Evolutionary conservation across 2,329 filamentous ascomycete genomes (phyloP).

Genomic region (Colletotrichum eremochloae): DNA sequence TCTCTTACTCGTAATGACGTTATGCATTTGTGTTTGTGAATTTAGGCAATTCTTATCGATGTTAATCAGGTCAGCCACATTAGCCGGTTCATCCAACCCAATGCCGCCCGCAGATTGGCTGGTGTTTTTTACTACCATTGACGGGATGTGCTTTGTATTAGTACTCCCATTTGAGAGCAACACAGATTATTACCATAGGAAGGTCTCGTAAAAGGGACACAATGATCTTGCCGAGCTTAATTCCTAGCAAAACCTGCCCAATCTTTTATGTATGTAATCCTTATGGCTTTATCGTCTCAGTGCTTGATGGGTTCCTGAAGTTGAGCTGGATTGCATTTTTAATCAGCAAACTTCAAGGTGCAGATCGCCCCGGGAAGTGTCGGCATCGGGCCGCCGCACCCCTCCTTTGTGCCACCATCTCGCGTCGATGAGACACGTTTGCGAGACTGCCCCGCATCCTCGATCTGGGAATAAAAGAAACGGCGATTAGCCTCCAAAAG

Average conservation of each 20-base stretch:
- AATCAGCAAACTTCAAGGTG: not conserved
- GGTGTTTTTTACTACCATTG: too few species aligned
- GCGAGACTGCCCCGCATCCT: not conserved
- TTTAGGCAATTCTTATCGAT: slow-evolving; percentile 4
- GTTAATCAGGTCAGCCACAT: not conserved
- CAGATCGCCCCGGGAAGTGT: not conserved
- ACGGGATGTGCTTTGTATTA: not conserved
- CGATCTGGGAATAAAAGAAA: not conserved
- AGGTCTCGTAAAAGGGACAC: not conserved
- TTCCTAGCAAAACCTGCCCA: too few species aligned
- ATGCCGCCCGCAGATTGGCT: not conserved
- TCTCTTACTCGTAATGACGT: not conserved
- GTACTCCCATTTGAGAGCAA: not conserved
- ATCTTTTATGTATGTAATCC: not conserved
- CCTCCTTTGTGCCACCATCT: not conserved
- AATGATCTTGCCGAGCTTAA: not conserved
- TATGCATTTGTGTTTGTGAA: not conserved
- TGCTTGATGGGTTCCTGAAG: not conserved
- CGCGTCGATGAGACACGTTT: not conserved
- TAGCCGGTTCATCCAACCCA: not conserved
- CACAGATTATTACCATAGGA: not conserved
- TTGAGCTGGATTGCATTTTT: not conserved
- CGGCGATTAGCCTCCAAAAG: not conserved
- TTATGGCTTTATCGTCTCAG: not conserved
- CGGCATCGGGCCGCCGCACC: not conserved